phyloP scores from a whole-genome alignment of 805 yeast species.

The Starmerella scarabaei region DNA sequence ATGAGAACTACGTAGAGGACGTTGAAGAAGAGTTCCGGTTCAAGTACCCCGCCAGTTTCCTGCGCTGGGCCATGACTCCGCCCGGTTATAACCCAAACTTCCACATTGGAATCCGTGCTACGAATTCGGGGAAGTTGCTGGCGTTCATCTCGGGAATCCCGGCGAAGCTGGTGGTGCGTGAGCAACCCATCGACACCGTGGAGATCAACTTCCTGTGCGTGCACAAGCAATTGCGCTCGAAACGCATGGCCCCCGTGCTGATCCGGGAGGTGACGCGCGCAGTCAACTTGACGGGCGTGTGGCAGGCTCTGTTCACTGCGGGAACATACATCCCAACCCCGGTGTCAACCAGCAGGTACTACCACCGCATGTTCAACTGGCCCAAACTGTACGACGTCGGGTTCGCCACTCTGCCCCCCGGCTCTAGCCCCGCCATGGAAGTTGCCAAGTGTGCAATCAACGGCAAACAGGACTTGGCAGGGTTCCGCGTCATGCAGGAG shows the following conservation, averaged over 20 bases:
- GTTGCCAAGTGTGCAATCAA: constrained; percentile 49
- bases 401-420: constrained; percentile 65
- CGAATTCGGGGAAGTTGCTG: constrained; percentile 59
- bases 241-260: constrained; percentile 84
- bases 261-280: constrained; percentile 91
- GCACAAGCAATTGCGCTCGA: constrained; percentile 86
- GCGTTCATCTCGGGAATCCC: constrained; percentile 93
- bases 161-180: constrained; percentile 47
- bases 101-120: constrained; percentile 88
- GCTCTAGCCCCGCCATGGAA: constrained; percentile 54
- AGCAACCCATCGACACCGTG: constrained; percentile 35
- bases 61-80: constrained; percentile 85
- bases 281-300: constrained; percentile 67
- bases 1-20: constrained; percentile 91
- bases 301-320: constrained; percentile 95
- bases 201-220: constrained; percentile 91
- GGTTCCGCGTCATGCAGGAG: constrained; percentile 44
- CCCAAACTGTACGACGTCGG: constrained; percentile 78
- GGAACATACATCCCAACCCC: constrained; percentile 92
- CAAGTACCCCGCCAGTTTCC: constrained; percentile 68
- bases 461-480: constrained; percentile 35
- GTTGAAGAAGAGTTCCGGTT: constrained; percentile 84
- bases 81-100: constrained; percentile 88
- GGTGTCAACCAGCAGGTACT: constrained; percentile 71
- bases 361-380: constrained; percentile 93